Evolutionary conservation across 352 stramenopile genomes (phyloP), one percentile per base, ranked within the genome.

Genomic region (Pythium plurisporium): DNA sequence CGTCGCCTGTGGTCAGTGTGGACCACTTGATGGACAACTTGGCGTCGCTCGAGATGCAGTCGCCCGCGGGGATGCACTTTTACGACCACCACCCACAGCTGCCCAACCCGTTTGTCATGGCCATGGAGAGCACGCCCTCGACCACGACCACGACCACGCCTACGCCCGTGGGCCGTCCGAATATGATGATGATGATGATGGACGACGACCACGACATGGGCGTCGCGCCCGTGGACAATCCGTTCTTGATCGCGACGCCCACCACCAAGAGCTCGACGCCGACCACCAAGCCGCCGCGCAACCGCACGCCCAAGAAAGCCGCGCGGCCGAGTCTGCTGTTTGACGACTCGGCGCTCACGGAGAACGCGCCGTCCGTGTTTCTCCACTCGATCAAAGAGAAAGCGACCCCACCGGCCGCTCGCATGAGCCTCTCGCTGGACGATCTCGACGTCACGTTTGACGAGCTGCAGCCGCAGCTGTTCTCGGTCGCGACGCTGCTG

Each of bases 301-400:
- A 22, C 31, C 44, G 38, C 46, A 59, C 47, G 47, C 46, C 54
- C 22, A 69, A 64, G 4, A 60, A 55, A 12, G 59, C 55, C 36
- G 23, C 53, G 33, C 73, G 80, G 0, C 77, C 80, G 11, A 86
- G 72, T 46, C 68, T 90, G 10, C 55, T 89, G 65, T 87, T 88
- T 52, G 76, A 79, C 48, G 72, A 78, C 46, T 74, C 84, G 45
- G 73, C 68, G 9, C 49, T 86, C 22, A 77, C 64, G 22, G 53
- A 61, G 41, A 74, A 53, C 20, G 36, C 61, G 48, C 53, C 69
- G 23, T 72, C 77, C 2, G 67, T 79, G 49, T 85, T 86, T 52
- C 55, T 90, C 31, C 74, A 82, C 54, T 75, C 77, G 48, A 90
- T 90, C 62, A 74, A 82, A 42, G 80, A 90, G 34, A 86, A 86